Percentiles rank a stretch among this genome's conserved stretches.
phyloP scores from a whole-genome alignment of 2,329 filamentous ascomycete species.

The Ceratocystis huliohia region DNA sequence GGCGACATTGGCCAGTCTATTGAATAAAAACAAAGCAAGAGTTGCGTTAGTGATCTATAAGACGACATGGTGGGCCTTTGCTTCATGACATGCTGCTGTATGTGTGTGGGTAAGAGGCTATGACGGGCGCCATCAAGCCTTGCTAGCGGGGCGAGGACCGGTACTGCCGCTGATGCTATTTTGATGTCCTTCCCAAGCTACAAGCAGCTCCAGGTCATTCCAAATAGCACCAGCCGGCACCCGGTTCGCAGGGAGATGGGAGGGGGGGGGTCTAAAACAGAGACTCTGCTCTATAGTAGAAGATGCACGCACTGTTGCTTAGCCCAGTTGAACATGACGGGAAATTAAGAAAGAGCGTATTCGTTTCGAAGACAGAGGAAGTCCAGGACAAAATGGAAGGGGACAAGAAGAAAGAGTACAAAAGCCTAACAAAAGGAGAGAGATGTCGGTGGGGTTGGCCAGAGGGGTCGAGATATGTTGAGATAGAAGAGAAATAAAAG shows the following conservation, averaged over 20 bases:
- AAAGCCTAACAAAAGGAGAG: background rate
- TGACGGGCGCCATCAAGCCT: background rate
- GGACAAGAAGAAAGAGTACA: conserved; percentile 3
- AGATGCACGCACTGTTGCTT: conserved; percentile 62
- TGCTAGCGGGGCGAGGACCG: background rate
- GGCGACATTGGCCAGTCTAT: conserved; percentile 62
- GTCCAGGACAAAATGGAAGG: background rate
- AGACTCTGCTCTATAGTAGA: conserved; percentile 13
- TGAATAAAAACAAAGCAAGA: conserved; percentile 11
- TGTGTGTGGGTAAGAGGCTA: background rate
- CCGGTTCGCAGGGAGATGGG: conserved; percentile 23
- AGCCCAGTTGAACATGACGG: conserved; percentile 81
- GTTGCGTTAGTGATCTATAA: conserved; percentile 8
- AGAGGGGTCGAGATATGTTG: conserved; percentile 7
- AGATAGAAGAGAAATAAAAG: conserved; percentile 10
- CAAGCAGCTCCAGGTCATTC: conserved; percentile 9
- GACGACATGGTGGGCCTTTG: background rate
- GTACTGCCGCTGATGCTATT: background rate
- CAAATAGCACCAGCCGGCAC: conserved; percentile 15
- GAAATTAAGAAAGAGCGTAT: conserved; percentile 13
- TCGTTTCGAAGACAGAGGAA: background rate
- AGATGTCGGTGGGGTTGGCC: conserved; percentile 5
- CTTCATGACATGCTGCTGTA: background rate
- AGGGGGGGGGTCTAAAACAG: conserved; percentile 7
- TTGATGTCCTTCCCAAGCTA: background rate